Evolutionary conservation across 306 rosid species (phyloP), one percentile per base, ranked within the genome.

Genomic region (Gleditsia sinensis): DNA sequence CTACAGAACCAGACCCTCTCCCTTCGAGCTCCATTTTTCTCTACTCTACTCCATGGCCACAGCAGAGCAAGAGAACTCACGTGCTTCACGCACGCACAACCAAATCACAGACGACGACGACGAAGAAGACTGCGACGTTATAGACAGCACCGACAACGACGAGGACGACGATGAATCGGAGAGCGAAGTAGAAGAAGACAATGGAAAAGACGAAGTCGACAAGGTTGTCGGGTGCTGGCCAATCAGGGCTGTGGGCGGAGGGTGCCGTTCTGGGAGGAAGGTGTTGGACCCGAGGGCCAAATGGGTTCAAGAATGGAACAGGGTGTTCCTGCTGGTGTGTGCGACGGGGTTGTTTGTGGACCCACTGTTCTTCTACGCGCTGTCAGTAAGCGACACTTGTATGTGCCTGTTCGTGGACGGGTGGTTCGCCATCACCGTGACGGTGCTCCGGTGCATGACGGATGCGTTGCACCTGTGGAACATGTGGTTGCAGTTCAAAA

Each of bases 391-490:
- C 68, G 89, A 84, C 49, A 80, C 87, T 54, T 86, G 90, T 76
- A 90, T 87, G 93, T 94, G 99, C 46, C 79, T 91, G 2, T 94
- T 91, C 72, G 59, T 94, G 0, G 99, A 94, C 42, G 97, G 97
- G 11, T 94, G 99, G 99, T 78, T 94, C 45, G 88, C 97, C 40
- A 65, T 92, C 48, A 88, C 96, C 68, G 96, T 94, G 66, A 94
- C 97, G 4, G 96, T 84, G 71, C 92, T 94, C 61, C 90, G 97
- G 23, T 94, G 99, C 93, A 94, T 92, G 96, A 88, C 86, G 8
- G 99, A 94, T 75, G 85, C 90, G 24, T 73, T 94, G 86, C 99
- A 94, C 82, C 32, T 94, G 20, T 94, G 97, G 93, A 94, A 92
- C 83, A 94, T 94, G 83, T 94, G 97, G 88, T 68, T 90, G 30